Conservation (phyloP, 768 basidiomycete genomes). For the Mycena alexandri region DNA sequence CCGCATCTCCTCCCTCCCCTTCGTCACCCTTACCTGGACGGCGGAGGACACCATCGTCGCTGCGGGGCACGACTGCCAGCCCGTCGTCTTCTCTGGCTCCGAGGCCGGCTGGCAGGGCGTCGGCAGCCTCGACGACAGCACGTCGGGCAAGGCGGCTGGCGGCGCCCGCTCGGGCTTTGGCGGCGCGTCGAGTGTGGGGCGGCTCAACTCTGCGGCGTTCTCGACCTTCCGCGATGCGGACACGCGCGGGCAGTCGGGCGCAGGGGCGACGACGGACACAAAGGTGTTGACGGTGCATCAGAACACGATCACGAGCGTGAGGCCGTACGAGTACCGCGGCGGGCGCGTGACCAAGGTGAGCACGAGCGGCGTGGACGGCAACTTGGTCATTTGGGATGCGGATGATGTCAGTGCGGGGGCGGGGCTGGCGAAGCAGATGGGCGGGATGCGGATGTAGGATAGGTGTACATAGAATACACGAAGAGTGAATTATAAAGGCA, state of each 20-base stretch:
- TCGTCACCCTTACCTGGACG: slow-evolving; percentile 88
- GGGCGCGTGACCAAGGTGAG: slow-evolving; percentile 81
- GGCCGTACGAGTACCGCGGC: slow-evolving; percentile 74
- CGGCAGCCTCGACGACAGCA: slow-evolving; percentile 90
- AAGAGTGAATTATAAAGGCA: slow-evolving; percentile 3
- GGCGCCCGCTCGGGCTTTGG: slow-evolving; percentile 61
- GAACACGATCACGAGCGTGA: slow-evolving; percentile 96
- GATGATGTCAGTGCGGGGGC: slow-evolving; percentile 60
- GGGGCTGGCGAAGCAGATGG: slow-evolving; percentile 61
- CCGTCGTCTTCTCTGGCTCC: slow-evolving; percentile 85
- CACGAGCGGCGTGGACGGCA: slow-evolving; percentile 95
- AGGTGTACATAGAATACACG: slow-evolving; percentile 28
- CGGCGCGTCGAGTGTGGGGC: slow-evolving; percentile 60
- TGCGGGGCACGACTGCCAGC: slow-evolving; percentile 98
- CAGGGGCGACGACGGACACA: slow-evolving; percentile 59
- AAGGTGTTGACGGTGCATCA: slow-evolving; percentile 94
- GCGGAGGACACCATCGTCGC: slow-evolving; percentile 87
- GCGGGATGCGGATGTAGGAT: slow-evolving; percentile 56
- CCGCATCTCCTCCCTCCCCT: slow-evolving; percentile 82
- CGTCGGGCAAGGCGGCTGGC: slow-evolving; percentile 57
- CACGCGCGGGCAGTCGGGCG: slow-evolving; percentile 68
- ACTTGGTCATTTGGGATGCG: slow-evolving; percentile 92
- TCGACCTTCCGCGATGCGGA: slow-evolving; percentile 95
- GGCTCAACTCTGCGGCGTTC: slow-evolving; percentile 94
- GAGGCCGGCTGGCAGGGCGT: slow-evolving; percentile 82